phyloP scores from a whole-genome alignment of 129 eudicot genomes.

The Logfia minima region DNA sequence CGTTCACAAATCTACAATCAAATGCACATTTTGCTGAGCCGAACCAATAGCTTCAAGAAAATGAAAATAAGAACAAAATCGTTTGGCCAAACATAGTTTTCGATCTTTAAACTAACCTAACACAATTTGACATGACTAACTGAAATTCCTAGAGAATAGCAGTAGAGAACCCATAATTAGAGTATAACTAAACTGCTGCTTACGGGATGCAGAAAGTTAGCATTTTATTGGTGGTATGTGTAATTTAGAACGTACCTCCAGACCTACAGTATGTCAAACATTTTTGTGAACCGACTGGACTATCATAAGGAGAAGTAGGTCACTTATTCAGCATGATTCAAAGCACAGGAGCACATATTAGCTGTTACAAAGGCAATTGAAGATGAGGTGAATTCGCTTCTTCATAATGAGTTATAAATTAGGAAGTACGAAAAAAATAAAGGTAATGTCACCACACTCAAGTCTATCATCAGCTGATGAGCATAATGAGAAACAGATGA shows the following conservation, averaged over 20 bases:
- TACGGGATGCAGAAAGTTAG: not conserved
- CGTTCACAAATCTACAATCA: not conserved
- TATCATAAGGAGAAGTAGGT: not conserved
- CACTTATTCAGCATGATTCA: constrained; percentile 11
- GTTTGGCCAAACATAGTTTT: not conserved
- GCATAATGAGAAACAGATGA: not conserved
- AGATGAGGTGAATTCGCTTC: constrained; percentile 11
- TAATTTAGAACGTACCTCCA: not conserved
- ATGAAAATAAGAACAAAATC: not conserved
- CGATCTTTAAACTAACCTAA: not conserved
- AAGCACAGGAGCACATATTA: constrained; percentile 6
- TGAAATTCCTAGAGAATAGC: too few species aligned
- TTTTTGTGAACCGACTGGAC: constrained; percentile 15
- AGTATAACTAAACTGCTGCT: not conserved
- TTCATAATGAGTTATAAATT: not conserved
- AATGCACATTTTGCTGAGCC: not conserved
- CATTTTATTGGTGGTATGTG: not conserved
- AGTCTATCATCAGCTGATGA: not conserved
- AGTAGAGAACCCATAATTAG: not conserved
- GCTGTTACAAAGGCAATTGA: not conserved
- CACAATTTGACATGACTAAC: too few species aligned
- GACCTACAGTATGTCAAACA: not conserved
- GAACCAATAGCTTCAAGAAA: constrained; percentile 1
- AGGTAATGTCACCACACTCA: not conserved
- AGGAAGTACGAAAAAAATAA: not conserved